These are phyloP conservation scores for thale cress (Arabidopsis thaliana) DNA, from an alignment of 345 rosid species.

Conservation along the genomic window TAIR10.1 NC_003074.8:19793001-19793500, in stretches of 20 bases:
- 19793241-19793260: conserved; percentile 84
- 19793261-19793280: conserved; percentile 89
- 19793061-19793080: not conserved
- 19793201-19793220: conserved; percentile 86
- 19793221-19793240: conserved; percentile 71
- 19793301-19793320: conserved; percentile 88
- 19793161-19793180: conserved; percentile 66
- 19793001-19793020: not conserved
- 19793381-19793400: conserved; percentile 68
- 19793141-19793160: not conserved
- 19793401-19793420: conserved; percentile 82
- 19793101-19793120: conserved; percentile 16
- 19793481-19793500: conserved; percentile 88
- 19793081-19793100: conserved; percentile 17
- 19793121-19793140: conserved; percentile 36
- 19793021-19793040: not conserved
- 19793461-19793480: conserved; percentile 92
- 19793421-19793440: conserved; percentile 94
- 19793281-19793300: conserved; percentile 87
- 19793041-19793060: not conserved
- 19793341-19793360: conserved; percentile 70
- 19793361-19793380: conserved; percentile 81
- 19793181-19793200: conserved; percentile 93
- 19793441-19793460: conserved; percentile 96
- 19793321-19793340: conserved; percentile 92